Evolutionary conservation across 176 grass and related monocot species (phyloP).

Genomic region (Themeda triandra): DNA sequence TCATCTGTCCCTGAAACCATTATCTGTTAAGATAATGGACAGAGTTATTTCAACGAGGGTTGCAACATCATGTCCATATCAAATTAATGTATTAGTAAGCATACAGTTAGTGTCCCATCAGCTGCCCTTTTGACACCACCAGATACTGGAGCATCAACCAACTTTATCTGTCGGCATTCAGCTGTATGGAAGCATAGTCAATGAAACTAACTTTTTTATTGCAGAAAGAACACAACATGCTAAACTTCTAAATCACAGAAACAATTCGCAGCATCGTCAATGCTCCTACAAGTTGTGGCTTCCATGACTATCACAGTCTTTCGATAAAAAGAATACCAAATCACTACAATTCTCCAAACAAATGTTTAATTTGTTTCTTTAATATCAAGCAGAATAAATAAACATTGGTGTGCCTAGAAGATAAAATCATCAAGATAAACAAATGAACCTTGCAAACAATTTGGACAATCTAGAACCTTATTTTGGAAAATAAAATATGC

Average conservation of each 20-base stretch:
- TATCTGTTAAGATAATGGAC: slow-evolving; percentile 58
- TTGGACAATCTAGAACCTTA: neutral
- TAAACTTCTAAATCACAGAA: slow-evolving; percentile 11
- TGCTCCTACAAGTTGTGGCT: neutral
- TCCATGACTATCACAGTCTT: neutral
- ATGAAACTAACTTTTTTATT: slow-evolving; percentile 18
- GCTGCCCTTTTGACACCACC: slow-evolving; percentile 93
- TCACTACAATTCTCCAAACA: slow-evolving; percentile 7
- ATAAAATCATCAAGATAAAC: neutral
- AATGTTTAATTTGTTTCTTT: slow-evolving; percentile 3
- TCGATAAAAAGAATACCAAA: neutral
- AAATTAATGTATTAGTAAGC: slow-evolving; percentile 21
- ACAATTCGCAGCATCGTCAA: neutral
- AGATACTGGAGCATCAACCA: slow-evolving; percentile 93
- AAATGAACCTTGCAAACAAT: neutral
- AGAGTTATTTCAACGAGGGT: slow-evolving; percentile 6
- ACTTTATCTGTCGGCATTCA: slow-evolving; percentile 64
- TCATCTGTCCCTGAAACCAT: slow-evolving; percentile 82
- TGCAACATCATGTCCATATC: slow-evolving; percentile 25
- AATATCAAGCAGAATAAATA: neutral
- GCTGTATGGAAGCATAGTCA: slow-evolving; percentile 49
- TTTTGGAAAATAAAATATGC: neutral
- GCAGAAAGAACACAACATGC: neutral
- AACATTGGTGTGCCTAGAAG: slow-evolving; percentile 1
- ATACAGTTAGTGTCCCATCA: slow-evolving; percentile 89